Evolutionary conservation across 257 asterid genomes (phyloP), one percentile per base, ranked within the genome.

Genomic region (Agastache rugosa): DNA sequence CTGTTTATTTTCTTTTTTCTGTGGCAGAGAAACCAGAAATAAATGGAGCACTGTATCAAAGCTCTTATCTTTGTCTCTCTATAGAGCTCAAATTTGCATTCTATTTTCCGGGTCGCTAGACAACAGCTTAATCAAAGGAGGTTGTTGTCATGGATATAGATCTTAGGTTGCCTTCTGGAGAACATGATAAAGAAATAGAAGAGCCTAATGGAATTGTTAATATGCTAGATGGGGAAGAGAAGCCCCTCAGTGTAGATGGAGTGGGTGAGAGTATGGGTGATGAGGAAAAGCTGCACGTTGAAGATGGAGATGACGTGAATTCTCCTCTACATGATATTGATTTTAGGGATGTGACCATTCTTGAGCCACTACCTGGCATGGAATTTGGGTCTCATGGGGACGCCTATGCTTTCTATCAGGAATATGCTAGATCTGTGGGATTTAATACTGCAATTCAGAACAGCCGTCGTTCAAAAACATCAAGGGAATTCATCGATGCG

Each of bases 341-440:
- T 70, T 83, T 86, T 67, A 90, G 88, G 67, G 97, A 94, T 69
- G 88, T 85, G 68, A 76, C 91, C 5, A 86, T 87, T 84, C 97
- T 94, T 44, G 99, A 94, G 87, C 99, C 99, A 58, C 97, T 94
- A 70, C 90, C 96, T 14, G 97, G 97, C 27, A 94, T 92, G 99
- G 99, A 94, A 73, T 94, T 94, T 75, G 97, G 86, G 74, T 94
- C 99, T 11, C 99, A 92, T 53, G 97, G 91, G 16, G 99, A 87
- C 35, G 99, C 99, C 58, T 94, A 92, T 74, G 85, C 97, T 62
- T 94, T 90, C 83, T 94, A 94, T 84, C 97, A 92, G 80, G 99
- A 94, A 71, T 94, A 94, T 75, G 97, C 97, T 61, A 84, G 98
- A 79, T 90, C 99, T 7, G 89, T 87, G 48, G 99, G 99, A 62